phyloP scores from a whole-genome alignment of 148 eudicot genomes.

The Vaccinium corymbosum region DNA sequence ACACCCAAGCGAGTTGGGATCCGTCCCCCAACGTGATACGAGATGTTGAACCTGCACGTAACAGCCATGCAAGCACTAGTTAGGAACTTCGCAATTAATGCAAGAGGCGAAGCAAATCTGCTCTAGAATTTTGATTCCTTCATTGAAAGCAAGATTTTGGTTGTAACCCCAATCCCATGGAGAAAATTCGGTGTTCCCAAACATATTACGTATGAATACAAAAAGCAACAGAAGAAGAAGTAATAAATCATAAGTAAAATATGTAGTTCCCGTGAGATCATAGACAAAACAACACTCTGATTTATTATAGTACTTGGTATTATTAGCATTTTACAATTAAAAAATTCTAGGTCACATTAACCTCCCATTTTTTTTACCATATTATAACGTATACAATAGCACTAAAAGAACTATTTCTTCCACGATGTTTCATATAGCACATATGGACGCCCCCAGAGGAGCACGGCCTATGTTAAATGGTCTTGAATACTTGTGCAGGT shows the following conservation, averaged over 20 bases:
- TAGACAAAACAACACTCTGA: not conserved
- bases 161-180: not conserved
- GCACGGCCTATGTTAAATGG: too few species aligned
- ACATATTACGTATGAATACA: not conserved
- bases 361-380: not conserved
- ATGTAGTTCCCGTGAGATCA: not conserved
- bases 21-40: conserved; percentile 90
- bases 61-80: not conserved
- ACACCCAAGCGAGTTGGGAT: conserved; percentile 83
- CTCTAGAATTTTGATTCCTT: not conserved
- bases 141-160: not conserved
- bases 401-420: not conserved
- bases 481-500: not conserved
- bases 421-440: too few species aligned
- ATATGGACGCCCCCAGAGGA: not conserved
- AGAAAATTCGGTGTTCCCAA: not conserved
- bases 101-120: not conserved
- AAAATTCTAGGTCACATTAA: not conserved
- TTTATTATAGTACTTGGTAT: not conserved
- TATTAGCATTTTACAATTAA: not conserved
- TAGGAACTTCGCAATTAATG: not conserved
- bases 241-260: not conserved
- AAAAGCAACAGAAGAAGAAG: not conserved
- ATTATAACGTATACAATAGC: not conserved
- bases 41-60: conserved; percentile 67